Conservation (phyloP, 352 stramenopile genomes). For the Phytophthora pluvialis region DNA sequence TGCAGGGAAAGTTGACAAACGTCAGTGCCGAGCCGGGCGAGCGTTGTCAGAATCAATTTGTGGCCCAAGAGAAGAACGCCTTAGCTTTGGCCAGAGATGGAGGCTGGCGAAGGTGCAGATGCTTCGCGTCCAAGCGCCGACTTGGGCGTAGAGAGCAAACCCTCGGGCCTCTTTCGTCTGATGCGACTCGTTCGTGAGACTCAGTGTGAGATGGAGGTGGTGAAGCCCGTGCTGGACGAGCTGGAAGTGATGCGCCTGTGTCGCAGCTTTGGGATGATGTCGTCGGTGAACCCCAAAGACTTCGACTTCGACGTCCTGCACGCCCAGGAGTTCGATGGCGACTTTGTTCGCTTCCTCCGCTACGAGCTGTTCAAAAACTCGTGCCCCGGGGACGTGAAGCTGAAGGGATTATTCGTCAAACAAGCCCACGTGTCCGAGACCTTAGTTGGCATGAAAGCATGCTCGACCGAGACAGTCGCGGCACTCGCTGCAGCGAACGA, state of each 20-base stretch:
- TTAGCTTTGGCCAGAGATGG: neutral
- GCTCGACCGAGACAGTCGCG: slow-evolving; percentile 35
- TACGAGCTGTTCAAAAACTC: slow-evolving; percentile 45
- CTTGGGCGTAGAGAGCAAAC: slow-evolving; percentile 9
- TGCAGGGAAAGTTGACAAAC: slow-evolving; percentile 3
- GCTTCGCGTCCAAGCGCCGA: neutral
- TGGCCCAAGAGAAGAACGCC: neutral
- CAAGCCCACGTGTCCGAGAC: slow-evolving; percentile 52
- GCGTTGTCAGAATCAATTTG: slow-evolving; percentile 12
- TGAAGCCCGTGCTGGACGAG: slow-evolving; percentile 80
- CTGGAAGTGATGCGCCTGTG: slow-evolving; percentile 74
- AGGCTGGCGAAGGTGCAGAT: slow-evolving; percentile 1
- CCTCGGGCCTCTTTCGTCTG: slow-evolving; percentile 45
- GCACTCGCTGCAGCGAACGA: slow-evolving; percentile 38
- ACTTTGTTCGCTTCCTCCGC: slow-evolving; percentile 68
- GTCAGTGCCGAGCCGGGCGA: too few relatives aligned
- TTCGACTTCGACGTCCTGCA: slow-evolving; percentile 55
- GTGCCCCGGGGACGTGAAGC: slow-evolving; percentile 20
- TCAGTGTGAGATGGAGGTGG: slow-evolving; percentile 70
- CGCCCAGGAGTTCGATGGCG: slow-evolving; percentile 64
- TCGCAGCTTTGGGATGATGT: slow-evolving; percentile 56
- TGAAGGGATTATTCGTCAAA: slow-evolving; percentile 64
- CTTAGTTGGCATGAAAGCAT: slow-evolving; percentile 47
- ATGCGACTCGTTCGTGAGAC: slow-evolving; percentile 53
- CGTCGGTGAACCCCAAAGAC: slow-evolving; percentile 51